Evolutionary conservation across 1,284 basidiomycete genomes (phyloP).

Genomic region (Fereydounia khargensis): DNA sequence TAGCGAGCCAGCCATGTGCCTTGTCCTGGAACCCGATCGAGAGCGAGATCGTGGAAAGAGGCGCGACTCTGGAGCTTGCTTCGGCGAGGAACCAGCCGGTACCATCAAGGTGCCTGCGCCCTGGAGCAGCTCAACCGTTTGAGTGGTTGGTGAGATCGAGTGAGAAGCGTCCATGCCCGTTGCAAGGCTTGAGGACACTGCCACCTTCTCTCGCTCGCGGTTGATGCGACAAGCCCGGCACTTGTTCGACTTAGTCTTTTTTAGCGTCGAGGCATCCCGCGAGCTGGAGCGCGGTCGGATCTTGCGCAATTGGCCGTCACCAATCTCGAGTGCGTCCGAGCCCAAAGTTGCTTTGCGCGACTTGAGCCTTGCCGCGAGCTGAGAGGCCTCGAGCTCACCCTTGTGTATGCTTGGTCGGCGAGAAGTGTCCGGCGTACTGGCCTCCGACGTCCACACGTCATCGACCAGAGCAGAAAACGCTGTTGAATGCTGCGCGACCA

Average conservation of each 20-base stretch:
- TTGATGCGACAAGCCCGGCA: conserved; percentile 25
- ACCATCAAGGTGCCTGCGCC: too few species aligned
- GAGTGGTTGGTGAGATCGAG: too few species aligned
- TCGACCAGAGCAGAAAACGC: conserved; percentile 1
- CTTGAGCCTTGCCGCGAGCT: not conserved
- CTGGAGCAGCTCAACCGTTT: too few species aligned
- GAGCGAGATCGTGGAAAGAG: too few species aligned
- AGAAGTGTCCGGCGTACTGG: conserved; percentile 26
- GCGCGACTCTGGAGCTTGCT: too few species aligned
- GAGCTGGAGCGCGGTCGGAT: conserved; percentile 12
- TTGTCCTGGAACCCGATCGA: too few species aligned
- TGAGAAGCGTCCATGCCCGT: too few species aligned
- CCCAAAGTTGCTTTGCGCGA: not conserved
- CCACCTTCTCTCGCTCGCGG: too few species aligned
- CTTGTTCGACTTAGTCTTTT: conserved; percentile 30
- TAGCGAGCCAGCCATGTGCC: too few species aligned
- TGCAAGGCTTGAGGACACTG: too few species aligned
- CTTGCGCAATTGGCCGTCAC: conserved; percentile 13
- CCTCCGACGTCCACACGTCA: conserved; percentile 18
- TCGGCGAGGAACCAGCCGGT: too few species aligned
- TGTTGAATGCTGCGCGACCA: conserved; percentile 5
- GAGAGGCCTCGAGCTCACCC: not conserved
- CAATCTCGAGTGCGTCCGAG: conserved; percentile 3
- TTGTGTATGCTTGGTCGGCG: conserved; percentile 23
- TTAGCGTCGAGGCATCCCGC: not conserved